Evolutionary conservation across 2,329 filamentous ascomycete species (phyloP).

Genomic region (Sclerotinia minor): DNA sequence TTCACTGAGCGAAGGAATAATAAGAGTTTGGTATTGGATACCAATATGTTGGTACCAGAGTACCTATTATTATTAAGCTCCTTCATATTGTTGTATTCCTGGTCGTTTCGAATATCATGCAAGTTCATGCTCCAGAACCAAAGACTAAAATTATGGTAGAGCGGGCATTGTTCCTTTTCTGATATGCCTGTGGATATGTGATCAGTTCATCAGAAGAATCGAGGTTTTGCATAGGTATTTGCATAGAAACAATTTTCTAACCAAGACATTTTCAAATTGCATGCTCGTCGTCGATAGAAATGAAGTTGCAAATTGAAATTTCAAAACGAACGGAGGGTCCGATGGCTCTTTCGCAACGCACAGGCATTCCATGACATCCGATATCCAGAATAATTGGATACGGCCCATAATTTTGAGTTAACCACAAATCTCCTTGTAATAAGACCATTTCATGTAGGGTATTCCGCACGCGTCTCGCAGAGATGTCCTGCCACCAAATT

Average conservation of each 20-base stretch:
- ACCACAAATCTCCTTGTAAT: neutral
- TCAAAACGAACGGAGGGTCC: neutral
- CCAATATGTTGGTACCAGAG: neutral
- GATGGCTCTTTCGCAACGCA: neutral
- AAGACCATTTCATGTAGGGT: neutral
- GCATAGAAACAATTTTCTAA: neutral
- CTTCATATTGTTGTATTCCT: neutral
- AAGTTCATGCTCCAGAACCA: neutral
- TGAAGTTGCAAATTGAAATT: neutral
- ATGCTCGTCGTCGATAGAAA: neutral
- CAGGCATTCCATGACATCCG: neutral
- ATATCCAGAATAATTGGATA: neutral
- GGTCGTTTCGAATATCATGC: neutral
- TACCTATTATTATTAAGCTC: neutral
- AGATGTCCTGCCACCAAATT: neutral
- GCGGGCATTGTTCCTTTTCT: neutral
- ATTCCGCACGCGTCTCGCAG: neutral
- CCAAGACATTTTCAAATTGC: neutral
- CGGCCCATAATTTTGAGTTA: conserved; percentile 3
- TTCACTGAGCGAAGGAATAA: neutral
- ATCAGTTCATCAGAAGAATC: neutral
- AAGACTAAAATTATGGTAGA: neutral
- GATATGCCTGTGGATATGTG: neutral
- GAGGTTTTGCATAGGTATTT: neutral
- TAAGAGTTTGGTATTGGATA: neutral